Evolutionary conservation across 768 basidiomycete genomes (phyloP), one percentile per base, ranked within the genome.

Genomic region (Rhodotorula toruloides): DNA sequence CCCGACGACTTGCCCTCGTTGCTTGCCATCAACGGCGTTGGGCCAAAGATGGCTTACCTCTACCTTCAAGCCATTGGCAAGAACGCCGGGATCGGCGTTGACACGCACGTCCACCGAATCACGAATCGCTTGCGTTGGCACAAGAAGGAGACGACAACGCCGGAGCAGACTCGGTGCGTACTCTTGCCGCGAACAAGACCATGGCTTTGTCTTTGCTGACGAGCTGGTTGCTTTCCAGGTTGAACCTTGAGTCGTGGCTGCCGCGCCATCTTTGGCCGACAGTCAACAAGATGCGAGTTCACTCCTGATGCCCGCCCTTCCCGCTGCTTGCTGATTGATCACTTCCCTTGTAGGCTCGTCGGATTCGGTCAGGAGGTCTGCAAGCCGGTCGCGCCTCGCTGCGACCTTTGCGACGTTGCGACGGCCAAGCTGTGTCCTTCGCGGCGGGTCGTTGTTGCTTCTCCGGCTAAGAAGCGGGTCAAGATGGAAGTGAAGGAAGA

Each of bases 91-190:
- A 94, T 97, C 40, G 94, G 93, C 0, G 94, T 98, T 0, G 94
- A 99, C 72, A 88, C 91, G 0, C 94, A 99, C 76, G 92, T 76
- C 1, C 92, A 97, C 72, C 81, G 94, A 11, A 97, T 99, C 58
- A 92, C 92, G 34, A 93, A 98, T 72, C 81, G 91, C 22, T 77
- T 99, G 3, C 86, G 89, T 46, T 99, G 94, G 94, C 94, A 98
- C 77, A 84, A 84, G 66, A 85, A 83, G 5, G 85, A 84, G 11
- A 93, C 92, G 2, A 89, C 86, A 74, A 87, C 81, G 4, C 89
- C 93, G 0, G 94, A 99, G 74, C 85, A 89, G 74, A 97, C 94
- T 0, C 80, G 93, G 87, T 88, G 54, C 29, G 63, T 53, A 7
- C 22, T 27, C 48, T 50, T 13, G 19, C 36, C 56, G 21, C 29